Evolutionary conservation across 306 rosid species (phyloP).

Genomic region (Abrus precatorius): DNA sequence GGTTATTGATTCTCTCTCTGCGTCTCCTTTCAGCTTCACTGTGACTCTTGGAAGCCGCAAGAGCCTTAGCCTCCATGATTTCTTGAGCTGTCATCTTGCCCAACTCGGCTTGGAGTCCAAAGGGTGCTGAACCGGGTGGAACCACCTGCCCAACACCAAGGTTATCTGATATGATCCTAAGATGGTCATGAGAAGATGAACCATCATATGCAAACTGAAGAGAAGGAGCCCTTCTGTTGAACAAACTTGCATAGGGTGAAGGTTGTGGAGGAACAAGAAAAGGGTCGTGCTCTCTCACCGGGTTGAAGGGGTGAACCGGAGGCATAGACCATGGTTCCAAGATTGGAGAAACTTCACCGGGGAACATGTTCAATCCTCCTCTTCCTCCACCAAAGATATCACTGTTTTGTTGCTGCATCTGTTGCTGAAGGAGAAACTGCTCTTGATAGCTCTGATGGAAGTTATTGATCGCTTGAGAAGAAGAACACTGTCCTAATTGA

Average conservation of each 20-base stretch:
- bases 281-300: conserved; percentile 67
- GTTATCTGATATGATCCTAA: conserved; percentile 77
- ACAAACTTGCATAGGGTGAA: conserved; percentile 65
- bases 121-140: conserved; percentile 72
- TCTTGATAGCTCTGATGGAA: conserved; percentile 71
- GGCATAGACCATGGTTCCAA: conserved; percentile 76
- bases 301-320: conserved; percentile 67
- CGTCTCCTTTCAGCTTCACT: conserved; percentile 98
- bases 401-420: conserved; percentile 61
- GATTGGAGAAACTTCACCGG: conserved; percentile 62
- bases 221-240: conserved; percentile 70
- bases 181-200: conserved; percentile 69
- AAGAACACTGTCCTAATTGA: conserved; percentile 75
- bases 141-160: conserved; percentile 71
- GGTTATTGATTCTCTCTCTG: conserved; percentile 96
- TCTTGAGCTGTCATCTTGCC: conserved; percentile 92
- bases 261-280: conserved; percentile 63
- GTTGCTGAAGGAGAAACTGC: conserved; percentile 69
- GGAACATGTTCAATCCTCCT: conserved; percentile 60
- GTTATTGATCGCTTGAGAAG: conserved; percentile 70
- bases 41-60: conserved; percentile 94
- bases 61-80: conserved; percentile 98
- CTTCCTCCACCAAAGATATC: conserved; percentile 56
- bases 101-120: conserved; percentile 87
- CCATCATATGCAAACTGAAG: conserved; percentile 75